Evolutionary conservation across 2,329 filamentous ascomycete genomes (phyloP).

Genomic region (Xylaria sp.): DNA sequence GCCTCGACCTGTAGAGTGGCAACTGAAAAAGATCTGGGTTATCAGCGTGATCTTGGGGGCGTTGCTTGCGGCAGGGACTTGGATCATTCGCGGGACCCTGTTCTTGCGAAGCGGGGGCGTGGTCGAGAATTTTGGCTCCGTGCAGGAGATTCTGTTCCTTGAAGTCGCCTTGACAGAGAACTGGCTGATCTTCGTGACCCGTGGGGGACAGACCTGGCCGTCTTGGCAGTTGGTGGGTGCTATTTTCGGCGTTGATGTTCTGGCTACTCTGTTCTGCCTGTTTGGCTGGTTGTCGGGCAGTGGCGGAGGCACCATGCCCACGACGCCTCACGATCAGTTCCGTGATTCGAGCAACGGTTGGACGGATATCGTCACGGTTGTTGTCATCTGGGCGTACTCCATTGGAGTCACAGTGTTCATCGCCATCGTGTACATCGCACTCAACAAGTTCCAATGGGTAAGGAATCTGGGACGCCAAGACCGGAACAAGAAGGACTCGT

Average conservation of each 20-base stretch:
- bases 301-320: slow-evolving; percentile 42
- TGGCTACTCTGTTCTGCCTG: slow-evolving; percentile 75
- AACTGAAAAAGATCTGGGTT: slow-evolving; percentile 81
- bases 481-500: slow-evolving; percentile 64
- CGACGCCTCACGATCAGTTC: slow-evolving; percentile 44
- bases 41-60: slow-evolving; percentile 72
- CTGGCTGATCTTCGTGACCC: slow-evolving; percentile 80
- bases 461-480: slow-evolving; percentile 68
- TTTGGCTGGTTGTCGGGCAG: slow-evolving; percentile 74
- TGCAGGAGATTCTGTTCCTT: slow-evolving; percentile 77
- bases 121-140: slow-evolving; percentile 74
- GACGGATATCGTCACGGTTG: slow-evolving; percentile 63
- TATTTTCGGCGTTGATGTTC: slow-evolving; percentile 72
- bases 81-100: slow-evolving; percentile 73
- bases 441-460: slow-evolving; percentile 63
- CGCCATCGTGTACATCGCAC: slow-evolving; percentile 67
- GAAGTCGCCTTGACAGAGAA: slow-evolving; percentile 77
- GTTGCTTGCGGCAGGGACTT: slow-evolving; percentile 72
- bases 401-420: slow-evolving; percentile 69
- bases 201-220: slow-evolving; percentile 73
- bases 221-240: slow-evolving; percentile 75
- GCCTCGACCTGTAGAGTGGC: slow-evolving; percentile 77
- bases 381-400: slow-evolving; percentile 70
- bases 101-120: slow-evolving; percentile 74
- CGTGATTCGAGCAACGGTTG: slow-evolving; percentile 45